These are phyloP conservation scores for Candida smagusa DNA, from an alignment of 1,139 yeast species.

Conservation along the genomic window DNA sequence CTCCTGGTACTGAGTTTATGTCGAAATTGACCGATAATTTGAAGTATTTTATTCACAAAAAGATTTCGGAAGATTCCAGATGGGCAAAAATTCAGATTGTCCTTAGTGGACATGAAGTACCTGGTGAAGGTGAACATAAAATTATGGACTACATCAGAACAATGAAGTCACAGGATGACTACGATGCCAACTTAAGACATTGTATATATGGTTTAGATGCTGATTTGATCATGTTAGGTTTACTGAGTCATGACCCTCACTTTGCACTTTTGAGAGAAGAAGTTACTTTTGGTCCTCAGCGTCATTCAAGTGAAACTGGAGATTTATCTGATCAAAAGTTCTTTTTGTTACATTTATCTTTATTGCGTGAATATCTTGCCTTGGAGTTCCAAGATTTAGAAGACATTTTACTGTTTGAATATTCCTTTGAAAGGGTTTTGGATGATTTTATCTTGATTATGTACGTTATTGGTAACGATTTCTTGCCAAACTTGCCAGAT, in stretches of 20 bases:
- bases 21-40: slow-evolving; percentile 79
- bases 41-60: slow-evolving; percentile 87
- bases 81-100: slow-evolving; percentile 87
- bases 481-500: slow-evolving; percentile 96
- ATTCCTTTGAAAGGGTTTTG: slow-evolving; percentile 81
- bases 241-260: slow-evolving; percentile 95
- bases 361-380: slow-evolving; percentile 86
- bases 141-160: slow-evolving; percentile 92
- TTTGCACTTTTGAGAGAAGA: slow-evolving; percentile 94
- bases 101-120: slow-evolving; percentile 95
- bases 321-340: slow-evolving; percentile 79
- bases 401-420: slow-evolving; percentile 62
- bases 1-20: slow-evolving; percentile 99
- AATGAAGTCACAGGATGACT: slow-evolving; percentile 69
- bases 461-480: slow-evolving; percentile 97
- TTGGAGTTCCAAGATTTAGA: slow-evolving; percentile 76
- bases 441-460: slow-evolving; percentile 92
- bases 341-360: slow-evolving; percentile 75
- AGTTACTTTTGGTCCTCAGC: slow-evolving; percentile 76
- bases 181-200: slow-evolving; percentile 85
- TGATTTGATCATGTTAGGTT: slow-evolving; percentile 93
- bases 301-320: slow-evolving; percentile 30
- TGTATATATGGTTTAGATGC: slow-evolving; percentile 98
- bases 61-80: slow-evolving; percentile 82
- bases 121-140: slow-evolving; percentile 99